Evolutionary conservation across 1,284 basidiomycete genomes (phyloP).

Genomic region (Vanrija pseudolonga): DNA sequence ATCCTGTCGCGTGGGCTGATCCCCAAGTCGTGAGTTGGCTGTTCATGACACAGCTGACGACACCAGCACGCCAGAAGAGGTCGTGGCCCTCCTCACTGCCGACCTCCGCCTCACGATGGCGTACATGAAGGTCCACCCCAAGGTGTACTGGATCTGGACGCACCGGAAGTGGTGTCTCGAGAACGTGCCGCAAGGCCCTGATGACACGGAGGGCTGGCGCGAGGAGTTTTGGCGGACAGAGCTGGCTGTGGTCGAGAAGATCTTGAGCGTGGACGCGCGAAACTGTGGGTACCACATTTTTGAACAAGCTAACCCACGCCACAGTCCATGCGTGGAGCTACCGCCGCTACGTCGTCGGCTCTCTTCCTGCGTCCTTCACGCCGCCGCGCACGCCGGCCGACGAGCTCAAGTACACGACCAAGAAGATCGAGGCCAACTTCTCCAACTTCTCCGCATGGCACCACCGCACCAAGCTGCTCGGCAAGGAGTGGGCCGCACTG

Average conservation of each 20-base stretch:
- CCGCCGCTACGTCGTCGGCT: slow-evolving; percentile 72
- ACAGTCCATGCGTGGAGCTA: slow-evolving; percentile 91
- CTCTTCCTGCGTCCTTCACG: slow-evolving; percentile 55
- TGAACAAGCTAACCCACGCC: neutral
- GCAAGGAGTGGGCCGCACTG: slow-evolving; percentile 61
- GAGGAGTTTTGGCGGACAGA: slow-evolving; percentile 75
- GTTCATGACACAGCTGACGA: neutral
- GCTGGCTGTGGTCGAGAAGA: slow-evolving; percentile 77
- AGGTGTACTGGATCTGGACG: slow-evolving; percentile 97
- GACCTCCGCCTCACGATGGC: slow-evolving; percentile 78
- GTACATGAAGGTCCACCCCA: slow-evolving; percentile 77
- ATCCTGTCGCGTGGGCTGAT: slow-evolving; percentile 74
- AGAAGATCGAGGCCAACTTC: slow-evolving; percentile 91
- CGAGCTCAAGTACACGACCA: slow-evolving; percentile 77
- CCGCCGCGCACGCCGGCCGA: slow-evolving; percentile 48
- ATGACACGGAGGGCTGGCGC: slow-evolving; percentile 59
- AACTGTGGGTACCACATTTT: slow-evolving; percentile 67
- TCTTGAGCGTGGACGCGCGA: slow-evolving; percentile 79
- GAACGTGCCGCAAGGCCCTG: slow-evolving; percentile 68
- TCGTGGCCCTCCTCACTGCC: slow-evolving; percentile 62
- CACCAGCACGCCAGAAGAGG: slow-evolving; percentile 52
- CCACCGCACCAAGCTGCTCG: slow-evolving; percentile 80
- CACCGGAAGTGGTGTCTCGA: slow-evolving; percentile 90
- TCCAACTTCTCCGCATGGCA: slow-evolving; percentile 99
- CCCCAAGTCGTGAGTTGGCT: slow-evolving; percentile 56